Evolutionary conservation across 2,329 filamentous ascomycete species (phyloP).

Genomic region (Xylaria sp.): DNA sequence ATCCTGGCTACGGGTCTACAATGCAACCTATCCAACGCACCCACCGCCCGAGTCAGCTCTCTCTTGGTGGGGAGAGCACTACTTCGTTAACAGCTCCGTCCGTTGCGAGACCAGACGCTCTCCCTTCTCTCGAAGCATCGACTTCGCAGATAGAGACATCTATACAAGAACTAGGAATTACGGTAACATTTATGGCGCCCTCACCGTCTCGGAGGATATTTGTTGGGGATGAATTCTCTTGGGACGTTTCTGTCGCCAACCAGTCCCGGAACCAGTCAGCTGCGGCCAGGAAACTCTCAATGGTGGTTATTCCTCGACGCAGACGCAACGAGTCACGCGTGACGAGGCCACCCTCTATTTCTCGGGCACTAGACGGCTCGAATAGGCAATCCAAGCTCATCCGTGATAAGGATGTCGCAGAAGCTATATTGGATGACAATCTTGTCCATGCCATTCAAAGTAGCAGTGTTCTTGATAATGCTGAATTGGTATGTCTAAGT

Average conservation of each 20-base stretch:
- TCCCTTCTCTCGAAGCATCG: slow-evolving; percentile 63
- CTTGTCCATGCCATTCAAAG: slow-evolving; percentile 74
- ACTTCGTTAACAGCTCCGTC: slow-evolving; percentile 64
- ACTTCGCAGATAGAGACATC: slow-evolving; percentile 52
- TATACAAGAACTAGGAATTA: slow-evolving; percentile 70
- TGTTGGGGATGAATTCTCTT: slow-evolving; percentile 71
- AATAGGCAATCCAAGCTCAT: slow-evolving; percentile 26
- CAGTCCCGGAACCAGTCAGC: slow-evolving; percentile 54
- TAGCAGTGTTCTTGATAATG: slow-evolving; percentile 65
- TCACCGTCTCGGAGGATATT: slow-evolving; percentile 53
- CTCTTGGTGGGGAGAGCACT: slow-evolving; percentile 61
- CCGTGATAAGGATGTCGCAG: slow-evolving; percentile 54
- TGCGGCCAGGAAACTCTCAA: slow-evolving; percentile 68
- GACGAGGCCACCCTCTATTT: slow-evolving; percentile 59
- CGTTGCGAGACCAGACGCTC: slow-evolving; percentile 62
- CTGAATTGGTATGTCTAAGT: slow-evolving; percentile 75
- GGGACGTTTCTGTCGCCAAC: slow-evolving; percentile 79
- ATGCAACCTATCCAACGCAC: slow-evolving; percentile 65
- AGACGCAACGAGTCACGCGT: slow-evolving; percentile 62
- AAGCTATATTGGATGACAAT: slow-evolving; percentile 74
- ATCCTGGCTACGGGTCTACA: slow-evolving; percentile 64
- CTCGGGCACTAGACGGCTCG: slow-evolving; percentile 41
- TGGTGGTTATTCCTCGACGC: slow-evolving; percentile 70
- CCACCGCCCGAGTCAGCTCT: slow-evolving; percentile 68
- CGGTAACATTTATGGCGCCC: slow-evolving; percentile 74